Evolutionary conservation across 2,329 filamentous ascomycete species (phyloP).

Genomic region (Orbilia oligospora): DNA sequence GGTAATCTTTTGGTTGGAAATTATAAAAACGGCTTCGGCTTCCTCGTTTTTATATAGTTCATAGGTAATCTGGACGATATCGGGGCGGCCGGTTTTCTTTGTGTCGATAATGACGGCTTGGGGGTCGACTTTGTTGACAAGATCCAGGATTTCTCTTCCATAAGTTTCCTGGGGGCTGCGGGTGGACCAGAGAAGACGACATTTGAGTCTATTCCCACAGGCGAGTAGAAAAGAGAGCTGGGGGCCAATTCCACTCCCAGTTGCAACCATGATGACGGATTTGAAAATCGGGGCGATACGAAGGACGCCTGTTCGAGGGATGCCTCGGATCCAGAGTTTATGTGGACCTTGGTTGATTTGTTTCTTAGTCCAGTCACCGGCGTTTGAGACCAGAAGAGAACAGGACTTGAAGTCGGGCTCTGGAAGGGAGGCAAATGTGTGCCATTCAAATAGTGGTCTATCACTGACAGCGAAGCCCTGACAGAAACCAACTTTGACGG

Average conservation of each 20-base stretch:
- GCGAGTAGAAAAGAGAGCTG: slow-evolving; percentile 65
- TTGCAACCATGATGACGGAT: slow-evolving; percentile 66
- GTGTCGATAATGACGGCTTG: slow-evolving; percentile 67
- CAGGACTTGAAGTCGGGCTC: slow-evolving; percentile 74
- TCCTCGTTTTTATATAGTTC: slow-evolving; percentile 64
- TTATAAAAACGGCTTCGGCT: slow-evolving; percentile 67
- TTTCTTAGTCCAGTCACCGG: slow-evolving; percentile 80
- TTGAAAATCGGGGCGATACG: slow-evolving; percentile 66
- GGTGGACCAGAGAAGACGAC: slow-evolving; percentile 66
- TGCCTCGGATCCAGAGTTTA: slow-evolving; percentile 77
- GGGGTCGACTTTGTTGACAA: slow-evolving; percentile 65
- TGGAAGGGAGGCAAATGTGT: slow-evolving; percentile 81
- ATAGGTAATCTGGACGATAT: slow-evolving; percentile 66
- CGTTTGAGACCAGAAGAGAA: slow-evolving; percentile 79
- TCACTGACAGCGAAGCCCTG: slow-evolving; percentile 73
- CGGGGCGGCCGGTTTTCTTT: slow-evolving; percentile 65
- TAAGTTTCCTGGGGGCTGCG: slow-evolving; percentile 66
- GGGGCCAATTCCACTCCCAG: slow-evolving; percentile 67
- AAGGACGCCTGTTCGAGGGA: slow-evolving; percentile 70
- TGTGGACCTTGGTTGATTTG: slow-evolving; percentile 76
- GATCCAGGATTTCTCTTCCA: slow-evolving; percentile 65
- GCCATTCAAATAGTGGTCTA: slow-evolving; percentile 77
- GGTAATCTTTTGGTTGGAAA: slow-evolving; percentile 66
- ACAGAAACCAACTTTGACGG: slow-evolving; percentile 72
- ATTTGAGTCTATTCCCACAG: slow-evolving; percentile 60